A percentile compares a stretch with the other conserved stretches of the same genome.
Conservation (phyloP, 2,329 filamentous ascomycete genomes). For the Fusarium sp. region DNA sequence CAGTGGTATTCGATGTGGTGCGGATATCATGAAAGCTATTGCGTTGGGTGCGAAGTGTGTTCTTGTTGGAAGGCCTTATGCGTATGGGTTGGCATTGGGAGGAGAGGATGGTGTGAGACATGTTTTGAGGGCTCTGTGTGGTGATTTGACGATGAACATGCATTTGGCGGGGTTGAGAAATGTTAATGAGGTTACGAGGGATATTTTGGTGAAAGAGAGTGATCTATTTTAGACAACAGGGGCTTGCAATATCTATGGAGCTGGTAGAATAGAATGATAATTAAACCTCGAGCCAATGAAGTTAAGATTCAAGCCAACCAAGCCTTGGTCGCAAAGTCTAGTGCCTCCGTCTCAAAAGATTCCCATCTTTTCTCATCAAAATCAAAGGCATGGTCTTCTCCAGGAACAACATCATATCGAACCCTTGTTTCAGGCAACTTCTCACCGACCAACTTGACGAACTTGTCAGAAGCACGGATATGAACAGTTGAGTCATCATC, state of each 20-base stretch:
- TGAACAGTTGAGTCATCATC: conserved; percentile 31
- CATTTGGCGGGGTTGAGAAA: conserved; percentile 29
- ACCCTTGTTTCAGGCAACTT: conserved; percentile 16
- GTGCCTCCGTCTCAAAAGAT: conserved; percentile 18
- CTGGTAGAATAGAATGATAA: too few species aligned
- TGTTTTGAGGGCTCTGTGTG: conserved; percentile 21
- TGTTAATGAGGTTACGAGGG: conserved; percentile 11
- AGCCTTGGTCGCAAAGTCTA: conserved; percentile 30
- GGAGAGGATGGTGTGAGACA: conserved; percentile 23
- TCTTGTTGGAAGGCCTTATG: conserved; percentile 17
- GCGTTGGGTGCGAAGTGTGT: conserved; percentile 17
- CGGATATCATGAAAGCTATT: conserved; percentile 23
- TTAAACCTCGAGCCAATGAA: too few species aligned
- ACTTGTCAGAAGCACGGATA: conserved; percentile 9
- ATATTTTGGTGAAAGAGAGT: conserved; percentile 12
- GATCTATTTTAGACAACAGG: not conserved
- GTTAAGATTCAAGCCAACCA: conserved; percentile 17
- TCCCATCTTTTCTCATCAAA: conserved; percentile 34
- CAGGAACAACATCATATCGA: conserved; percentile 31
- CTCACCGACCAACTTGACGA: conserved; percentile 16
- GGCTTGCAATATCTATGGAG: too few species aligned
- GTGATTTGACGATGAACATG: conserved; percentile 36
- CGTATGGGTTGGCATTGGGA: not conserved
- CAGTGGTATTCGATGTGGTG: conserved; percentile 17
- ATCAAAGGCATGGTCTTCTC: conserved; percentile 43